Percentiles rank a stretch among this genome's conserved stretches.
Conservation (phyloP, 2,329 filamentous ascomycete genomes). For the Periconia digitata region DNA sequence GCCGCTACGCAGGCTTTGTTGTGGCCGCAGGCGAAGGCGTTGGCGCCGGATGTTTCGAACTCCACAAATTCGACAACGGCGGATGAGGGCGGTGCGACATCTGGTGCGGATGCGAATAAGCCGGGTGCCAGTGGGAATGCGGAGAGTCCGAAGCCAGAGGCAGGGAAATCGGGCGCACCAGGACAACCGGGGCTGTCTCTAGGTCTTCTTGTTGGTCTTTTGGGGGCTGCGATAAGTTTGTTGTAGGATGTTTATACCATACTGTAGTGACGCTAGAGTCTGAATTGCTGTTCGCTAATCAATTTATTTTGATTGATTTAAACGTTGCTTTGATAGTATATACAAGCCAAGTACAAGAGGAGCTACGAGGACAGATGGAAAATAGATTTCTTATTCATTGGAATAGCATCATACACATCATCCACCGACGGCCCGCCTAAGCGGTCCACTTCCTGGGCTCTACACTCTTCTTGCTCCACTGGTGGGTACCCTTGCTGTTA, state of each 20-base stretch:
- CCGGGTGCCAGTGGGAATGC: neutral
- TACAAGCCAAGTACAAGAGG: neutral
- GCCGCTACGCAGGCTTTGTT: neutral
- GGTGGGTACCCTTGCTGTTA: slow-evolving; percentile 43
- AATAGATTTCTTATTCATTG: no score
- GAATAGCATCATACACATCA: no score
- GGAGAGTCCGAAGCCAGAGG: no score
- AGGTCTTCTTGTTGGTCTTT: neutral
- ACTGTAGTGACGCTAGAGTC: no score
- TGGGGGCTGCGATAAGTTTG: neutral
- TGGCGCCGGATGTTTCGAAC: no score
- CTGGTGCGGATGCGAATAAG: no score
- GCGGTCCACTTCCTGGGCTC: neutral
- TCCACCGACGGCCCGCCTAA: no score
- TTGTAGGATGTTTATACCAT: neutral
- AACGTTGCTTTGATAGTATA: neutral
- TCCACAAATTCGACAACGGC: neutral
- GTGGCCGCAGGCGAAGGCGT: no score
- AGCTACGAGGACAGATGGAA: no score
- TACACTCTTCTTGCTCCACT: slow-evolving; percentile 48
- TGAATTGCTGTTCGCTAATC: no score
- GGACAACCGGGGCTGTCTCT: neutral
- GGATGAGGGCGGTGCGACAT: no score
- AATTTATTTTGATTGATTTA: no score
- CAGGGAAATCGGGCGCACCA: neutral